These are phyloP conservation scores for Pleurotus sapidus DNA, from an alignment of 768 basidiomycete species.

Conservation along the genomic window DNA sequence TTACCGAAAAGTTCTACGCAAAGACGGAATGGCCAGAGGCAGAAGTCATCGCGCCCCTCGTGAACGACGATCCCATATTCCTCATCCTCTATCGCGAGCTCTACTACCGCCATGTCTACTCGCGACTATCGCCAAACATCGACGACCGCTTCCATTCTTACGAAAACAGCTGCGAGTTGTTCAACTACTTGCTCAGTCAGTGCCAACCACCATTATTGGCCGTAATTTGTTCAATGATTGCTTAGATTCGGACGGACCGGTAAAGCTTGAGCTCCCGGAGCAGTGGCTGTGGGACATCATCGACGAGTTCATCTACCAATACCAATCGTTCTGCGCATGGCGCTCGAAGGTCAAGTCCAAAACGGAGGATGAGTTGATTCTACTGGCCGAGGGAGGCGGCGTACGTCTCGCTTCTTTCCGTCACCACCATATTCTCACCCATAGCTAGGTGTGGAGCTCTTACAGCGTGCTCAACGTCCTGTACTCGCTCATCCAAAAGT, in stretches of 20 bases:
- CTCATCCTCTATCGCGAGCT: constrained; percentile 95
- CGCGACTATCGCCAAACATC: constrained; percentile 89
- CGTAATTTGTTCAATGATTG: neutral
- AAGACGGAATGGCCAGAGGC: constrained; percentile 98
- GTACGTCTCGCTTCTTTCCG: constrained; percentile 32
- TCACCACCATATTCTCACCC: constrained; percentile 3
- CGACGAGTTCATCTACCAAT: constrained; percentile 98
- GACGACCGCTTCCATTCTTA: constrained; percentile 98
- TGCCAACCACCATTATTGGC: constrained; percentile 7
- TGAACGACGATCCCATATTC: constrained; percentile 95
- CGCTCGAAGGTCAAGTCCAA: constrained; percentile 81
- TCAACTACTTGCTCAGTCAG: constrained; percentile 95
- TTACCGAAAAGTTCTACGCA: constrained; percentile 94
- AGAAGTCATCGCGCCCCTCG: constrained; percentile 90
- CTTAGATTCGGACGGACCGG: constrained; percentile 90
- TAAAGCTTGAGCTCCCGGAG: constrained; percentile 89
- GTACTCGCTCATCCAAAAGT: constrained; percentile 98
- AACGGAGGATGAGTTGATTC: constrained; percentile 82
- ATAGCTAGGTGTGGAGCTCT: constrained; percentile 86
- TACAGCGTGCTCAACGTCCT: constrained; percentile 98
- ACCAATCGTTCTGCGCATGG: constrained; percentile 95
- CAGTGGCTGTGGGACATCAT: constrained; percentile 99
- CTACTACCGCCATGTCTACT: constrained; percentile 95
- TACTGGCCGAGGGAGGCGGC: constrained; percentile 73
- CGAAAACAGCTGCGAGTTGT: constrained; percentile 96